These are phyloP conservation scores for Ceratocystis variospora DNA, from an alignment of 2,329 filamentous ascomycete species.

Conservation along the genomic window DNA sequence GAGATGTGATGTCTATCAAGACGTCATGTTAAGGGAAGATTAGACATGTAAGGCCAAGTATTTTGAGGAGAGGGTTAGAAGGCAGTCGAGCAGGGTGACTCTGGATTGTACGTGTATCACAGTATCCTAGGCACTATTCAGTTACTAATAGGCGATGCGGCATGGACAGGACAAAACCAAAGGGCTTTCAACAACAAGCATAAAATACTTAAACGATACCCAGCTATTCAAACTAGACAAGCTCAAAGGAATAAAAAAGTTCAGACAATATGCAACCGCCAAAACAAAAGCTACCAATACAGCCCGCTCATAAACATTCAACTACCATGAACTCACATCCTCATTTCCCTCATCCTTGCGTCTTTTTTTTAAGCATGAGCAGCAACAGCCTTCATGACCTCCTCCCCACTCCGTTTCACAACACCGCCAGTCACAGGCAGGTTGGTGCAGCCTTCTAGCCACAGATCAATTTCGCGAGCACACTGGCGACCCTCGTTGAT, in stretches of 20 bases:
- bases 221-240: not conserved
- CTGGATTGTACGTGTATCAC: too few relatives aligned
- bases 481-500: constrained; percentile 95
- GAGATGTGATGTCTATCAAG: too few relatives aligned
- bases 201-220: not conserved
- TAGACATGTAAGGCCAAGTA: too few relatives aligned
- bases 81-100: too few relatives aligned
- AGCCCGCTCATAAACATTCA: not conserved
- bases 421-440: constrained; percentile 90
- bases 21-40: too few relatives aligned
- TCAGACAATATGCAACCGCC: not conserved
- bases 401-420: constrained; percentile 65
- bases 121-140: too few relatives aligned
- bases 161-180: too few relatives aligned
- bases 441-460: constrained; percentile 63
- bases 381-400: constrained; percentile 39
- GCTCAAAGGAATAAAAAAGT: constrained; percentile 2
- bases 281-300: constrained; percentile 2
- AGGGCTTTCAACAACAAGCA: too few relatives aligned
- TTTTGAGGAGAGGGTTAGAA: too few relatives aligned
- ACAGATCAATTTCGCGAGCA: constrained; percentile 82
- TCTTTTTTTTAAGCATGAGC: constrained; percentile 20
- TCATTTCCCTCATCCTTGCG: not conserved
- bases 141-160: too few relatives aligned
- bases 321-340: not conserved